These are phyloP conservation scores for Lizonia empirigonia DNA, from an alignment of 2,329 filamentous ascomycete genomes.

Conservation along the genomic window DNA sequence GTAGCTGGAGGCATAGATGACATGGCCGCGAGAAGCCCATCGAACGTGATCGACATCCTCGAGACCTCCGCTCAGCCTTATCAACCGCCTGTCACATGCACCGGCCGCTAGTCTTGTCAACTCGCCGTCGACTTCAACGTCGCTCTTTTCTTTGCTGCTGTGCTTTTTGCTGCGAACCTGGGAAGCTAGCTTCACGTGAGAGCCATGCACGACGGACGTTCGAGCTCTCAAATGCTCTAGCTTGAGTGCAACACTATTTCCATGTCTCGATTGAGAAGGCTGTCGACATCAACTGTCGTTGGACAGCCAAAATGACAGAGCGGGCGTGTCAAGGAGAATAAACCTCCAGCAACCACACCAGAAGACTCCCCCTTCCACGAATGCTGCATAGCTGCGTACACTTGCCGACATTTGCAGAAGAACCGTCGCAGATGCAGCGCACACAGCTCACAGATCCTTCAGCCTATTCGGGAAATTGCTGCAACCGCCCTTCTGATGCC, in stretches of 20 bases:
- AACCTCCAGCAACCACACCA: too few relatives aligned
- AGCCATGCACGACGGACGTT: too few relatives aligned
- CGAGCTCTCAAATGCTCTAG: too few relatives aligned
- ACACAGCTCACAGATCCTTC: neutral
- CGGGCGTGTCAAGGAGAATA: too few relatives aligned
- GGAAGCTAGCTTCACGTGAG: too few relatives aligned
- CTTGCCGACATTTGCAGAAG: neutral
- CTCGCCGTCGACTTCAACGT: neutral
- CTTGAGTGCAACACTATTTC: too few relatives aligned
- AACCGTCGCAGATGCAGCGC: neutral
- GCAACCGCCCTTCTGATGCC: neutral
- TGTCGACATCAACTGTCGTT: too few relatives aligned
- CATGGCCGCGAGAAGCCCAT: conserved; percentile 23
- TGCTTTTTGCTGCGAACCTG: too few relatives aligned
- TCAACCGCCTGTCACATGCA: conserved; percentile 14
- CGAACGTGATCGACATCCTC: conserved; percentile 32
- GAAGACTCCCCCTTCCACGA: too few relatives aligned
- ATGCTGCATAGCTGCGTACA: too few relatives aligned
- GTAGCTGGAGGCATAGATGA: conserved; percentile 19
- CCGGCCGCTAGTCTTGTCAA: conserved; percentile 4
- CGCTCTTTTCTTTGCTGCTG: neutral
- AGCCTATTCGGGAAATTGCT: neutral
- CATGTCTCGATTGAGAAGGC: too few relatives aligned
- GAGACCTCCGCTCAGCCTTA: conserved; percentile 26
- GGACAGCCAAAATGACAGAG: too few relatives aligned